Base-by-base conservation (phyloP, 2,329 filamentous ascomycete genomes). In the Hypoxylon rubiginosum region DNA sequence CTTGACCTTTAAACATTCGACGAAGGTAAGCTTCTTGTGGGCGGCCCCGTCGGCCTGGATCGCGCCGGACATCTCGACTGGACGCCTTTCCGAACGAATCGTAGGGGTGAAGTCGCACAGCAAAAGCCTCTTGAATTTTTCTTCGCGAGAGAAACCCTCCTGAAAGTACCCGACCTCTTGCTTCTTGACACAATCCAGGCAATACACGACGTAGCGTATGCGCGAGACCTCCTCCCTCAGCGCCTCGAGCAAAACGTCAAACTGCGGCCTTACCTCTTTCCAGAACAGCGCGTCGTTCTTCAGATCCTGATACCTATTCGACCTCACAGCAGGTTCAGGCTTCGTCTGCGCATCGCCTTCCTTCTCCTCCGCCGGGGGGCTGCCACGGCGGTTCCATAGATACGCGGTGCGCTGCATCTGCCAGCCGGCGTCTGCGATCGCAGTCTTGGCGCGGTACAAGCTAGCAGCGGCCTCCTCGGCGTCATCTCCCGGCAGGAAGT, bases 11-110 rank as follows among this genome's bases (percentile, higher is more conserved):
- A 60, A 15, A 3, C 39, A 46, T 19, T 17, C 17, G 30, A 48
- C 2, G 34, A 59, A 51, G 1, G 45, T 32, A 5, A 50, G 43
- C 13, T 24, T 36, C 48, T 26, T 56, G 13, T 21, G 24, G n/a
- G n/a, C n/a, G 0, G 11, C 4, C 15, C 11, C 26, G 5, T n/a
- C 19, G 10, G 4, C 26, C 10, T 36, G 28, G 4, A 59, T 34
- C 8, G 26, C 48, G 9, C 62, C 62, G 4, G 62, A 58, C 62
- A 68, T 68, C 39, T 53, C 43, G 19, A 49, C 9, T 15, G n/a
- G 19, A 8, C 2, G 30, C 11, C 4, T 9, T n/a, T 7, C 6
- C 24, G 28, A 15, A 10, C 15, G 15, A 5, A 49, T 28, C 21
- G 10, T 6, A 17, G 15, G 24, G 13, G 46, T 15, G 13, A 30